Percentiles rank a stretch among this genome's conserved stretches.
phyloP scores from a whole-genome alignment of 805 yeast species.

The Trichomonascus vanleenenianus region DNA sequence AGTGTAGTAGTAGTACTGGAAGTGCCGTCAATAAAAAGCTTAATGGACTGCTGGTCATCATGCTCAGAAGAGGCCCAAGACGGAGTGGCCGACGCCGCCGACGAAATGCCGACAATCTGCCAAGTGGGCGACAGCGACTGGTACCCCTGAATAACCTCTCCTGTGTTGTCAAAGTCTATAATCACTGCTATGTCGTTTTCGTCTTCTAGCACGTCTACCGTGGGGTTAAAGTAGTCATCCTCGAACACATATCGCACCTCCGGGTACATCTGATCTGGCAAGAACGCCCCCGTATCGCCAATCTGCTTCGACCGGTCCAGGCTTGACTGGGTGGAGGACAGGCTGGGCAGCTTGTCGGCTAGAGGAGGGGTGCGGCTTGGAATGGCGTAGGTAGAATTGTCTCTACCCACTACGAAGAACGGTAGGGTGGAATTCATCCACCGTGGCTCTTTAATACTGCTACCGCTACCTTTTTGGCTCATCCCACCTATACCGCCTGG shows the following conservation, averaged over 20 bases:
- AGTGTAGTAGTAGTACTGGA: constrained; percentile 8
- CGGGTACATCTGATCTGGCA: constrained; percentile 24
- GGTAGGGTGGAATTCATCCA: constrained; percentile 19
- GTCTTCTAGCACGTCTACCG: constrained; percentile 27
- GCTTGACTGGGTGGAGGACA: not conserved
- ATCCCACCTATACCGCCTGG: no score
- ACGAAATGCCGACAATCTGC: constrained; percentile 28
- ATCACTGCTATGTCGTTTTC: constrained; percentile 25
- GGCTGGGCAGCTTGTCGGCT: no score
- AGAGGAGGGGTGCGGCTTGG: not conserved
- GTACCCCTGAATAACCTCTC: constrained; percentile 22
- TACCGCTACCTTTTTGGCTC: no score
- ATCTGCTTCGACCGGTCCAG: not conserved
- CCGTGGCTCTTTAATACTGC: not conserved
- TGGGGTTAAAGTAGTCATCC: constrained; percentile 30
- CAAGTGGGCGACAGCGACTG: constrained; percentile 31
- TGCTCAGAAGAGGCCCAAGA: constrained; percentile 4
- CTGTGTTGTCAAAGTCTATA: constrained; percentile 31
- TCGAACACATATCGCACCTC: constrained; percentile 30
- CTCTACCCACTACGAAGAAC: constrained; percentile 17
- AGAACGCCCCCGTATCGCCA: not conserved
- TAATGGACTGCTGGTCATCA: not conserved
- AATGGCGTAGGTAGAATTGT: constrained; percentile 7
- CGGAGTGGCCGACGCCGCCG: constrained; percentile 12
- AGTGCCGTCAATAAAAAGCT: constrained; percentile 17